Conservation (phyloP, 2,329 filamentous ascomycete genomes). For the Diplocarpon mali region DNA sequence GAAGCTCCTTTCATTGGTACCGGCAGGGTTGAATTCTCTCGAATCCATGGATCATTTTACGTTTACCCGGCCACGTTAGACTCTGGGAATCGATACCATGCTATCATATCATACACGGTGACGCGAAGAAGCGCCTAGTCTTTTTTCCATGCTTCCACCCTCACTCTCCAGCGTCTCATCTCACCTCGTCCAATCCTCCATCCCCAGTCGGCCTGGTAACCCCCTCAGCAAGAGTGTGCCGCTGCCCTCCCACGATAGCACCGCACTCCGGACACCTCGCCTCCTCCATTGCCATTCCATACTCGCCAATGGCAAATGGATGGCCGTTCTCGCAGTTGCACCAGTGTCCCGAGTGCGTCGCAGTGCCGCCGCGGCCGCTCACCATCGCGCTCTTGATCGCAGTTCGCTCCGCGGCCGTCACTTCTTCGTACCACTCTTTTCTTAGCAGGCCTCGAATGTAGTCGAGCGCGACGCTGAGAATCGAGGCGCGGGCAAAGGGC, state of each 20-base stretch:
- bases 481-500: conserved; percentile 24
- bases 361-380: conserved; percentile 16
- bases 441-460: conserved; percentile 23
- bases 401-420: conserved; percentile 30
- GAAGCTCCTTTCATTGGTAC: too few species aligned
- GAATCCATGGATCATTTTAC: too few species aligned
- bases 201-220: conserved; percentile 36
- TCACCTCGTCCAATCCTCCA: conserved; percentile 30
- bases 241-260: conserved; percentile 41
- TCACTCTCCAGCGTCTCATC: too few species aligned
- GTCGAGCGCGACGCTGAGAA: conserved; percentile 23
- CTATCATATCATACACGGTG: too few species aligned
- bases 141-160: too few species aligned
- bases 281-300: conserved; percentile 51
- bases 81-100: too few species aligned
- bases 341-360: conserved; percentile 44
- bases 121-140: too few species aligned
- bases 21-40: too few species aligned
- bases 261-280: conserved; percentile 53
- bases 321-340: conserved; percentile 45
- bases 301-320: conserved; percentile 51
- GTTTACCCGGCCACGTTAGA: too few species aligned
- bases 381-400: not conserved
- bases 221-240: conserved; percentile 38
- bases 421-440: conserved; percentile 30